Base-by-base conservation (phyloP, 2,329 filamentous ascomycete species). In the Claviceps fusiformis region DNA sequence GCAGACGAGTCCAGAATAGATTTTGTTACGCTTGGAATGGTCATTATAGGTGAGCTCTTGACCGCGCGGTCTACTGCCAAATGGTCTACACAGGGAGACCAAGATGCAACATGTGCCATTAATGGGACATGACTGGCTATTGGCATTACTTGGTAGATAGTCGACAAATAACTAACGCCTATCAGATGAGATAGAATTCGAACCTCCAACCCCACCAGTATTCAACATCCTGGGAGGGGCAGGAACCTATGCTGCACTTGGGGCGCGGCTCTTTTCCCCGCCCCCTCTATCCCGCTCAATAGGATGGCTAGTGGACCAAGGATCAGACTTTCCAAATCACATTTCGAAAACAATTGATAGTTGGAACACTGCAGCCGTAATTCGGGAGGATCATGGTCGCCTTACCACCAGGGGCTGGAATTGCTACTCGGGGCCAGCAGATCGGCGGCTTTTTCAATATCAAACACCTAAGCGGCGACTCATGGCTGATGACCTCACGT, bases 381-480 rank as follows among this genome's bases (percentile, higher is more conserved):
- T 93, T 60, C 81, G 90, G 54, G 72, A 81, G 51, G 83, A 87
- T 54, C 73, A 75, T 1, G 68, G 77, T 7, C 82, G 88, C 29
- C 75, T 88, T 52, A 97, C 92, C 2, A 98, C 93, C 0, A 82
- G 89, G 49, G 91, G 87, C 49, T 95, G 89, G 89, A 97, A 97
- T 67, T 87, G 87, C 52, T 97, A 97, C 66, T 82, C 85, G 43
- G 78, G 80, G 37, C 77, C 81, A 53, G 81, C 82, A 57, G 80
- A 87, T 67, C 79, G 83, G 60, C 75, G 79, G 70, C 84, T 85
- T 8, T 98, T 98, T 75, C 85, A 82, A 67, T 98, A 97, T 68
- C 76, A 83, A 53, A 96, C 91, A 0, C 85, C 89, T 1, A 97
- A 96, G 71, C 76, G 87, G 59, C 86, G 90, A 6, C 75, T 98